phyloP scores from a whole-genome alignment of 78 protist species.

The Cavenderia fasciculata region DNA sequence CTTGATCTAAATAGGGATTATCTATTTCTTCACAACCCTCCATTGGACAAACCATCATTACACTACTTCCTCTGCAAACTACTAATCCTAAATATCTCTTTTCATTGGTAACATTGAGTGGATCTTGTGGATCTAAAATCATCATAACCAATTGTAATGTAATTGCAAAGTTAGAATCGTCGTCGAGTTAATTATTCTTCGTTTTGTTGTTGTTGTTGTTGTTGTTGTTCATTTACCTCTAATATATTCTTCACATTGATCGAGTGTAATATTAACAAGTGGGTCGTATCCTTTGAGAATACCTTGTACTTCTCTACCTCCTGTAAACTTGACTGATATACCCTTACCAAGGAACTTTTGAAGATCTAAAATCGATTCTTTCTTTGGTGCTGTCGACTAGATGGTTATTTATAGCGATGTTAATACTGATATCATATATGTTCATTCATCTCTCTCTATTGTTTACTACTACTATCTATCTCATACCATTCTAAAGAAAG shows the following conservation, averaged over 20 bases:
- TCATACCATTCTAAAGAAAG: too few relatives aligned
- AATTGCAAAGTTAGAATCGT: neutral
- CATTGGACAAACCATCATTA: constrained; percentile 84
- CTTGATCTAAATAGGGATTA: constrained; percentile 59
- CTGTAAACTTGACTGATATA: constrained; percentile 80
- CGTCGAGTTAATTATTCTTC: neutral
- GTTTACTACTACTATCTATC: too few relatives aligned
- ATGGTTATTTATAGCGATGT: too few relatives aligned
- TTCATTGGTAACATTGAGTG: constrained; percentile 63
- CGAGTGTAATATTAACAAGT: constrained; percentile 73
- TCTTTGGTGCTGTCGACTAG: constrained; percentile 40
- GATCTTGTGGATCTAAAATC: constrained; percentile 80
- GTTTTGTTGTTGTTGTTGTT: too few relatives aligned
- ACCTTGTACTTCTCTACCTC: constrained; percentile 88
- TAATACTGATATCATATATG: too few relatives aligned
- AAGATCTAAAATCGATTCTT: constrained; percentile 83
- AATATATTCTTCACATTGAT: constrained; percentile 66
- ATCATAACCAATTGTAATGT: neutral
- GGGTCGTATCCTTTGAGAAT: constrained; percentile 85
- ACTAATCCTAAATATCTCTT: constrained; percentile 82
- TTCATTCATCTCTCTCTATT: too few relatives aligned
- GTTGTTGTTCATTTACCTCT: constrained; percentile 38
- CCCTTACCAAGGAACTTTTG: constrained; percentile 77
- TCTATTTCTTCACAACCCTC: constrained; percentile 76
- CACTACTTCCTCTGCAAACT: constrained; percentile 87